Percentiles rank a stretch among this genome's conserved stretches.
Conservation (phyloP, 1,284 basidiomycete species). For the Leccinum solheimii region DNA sequence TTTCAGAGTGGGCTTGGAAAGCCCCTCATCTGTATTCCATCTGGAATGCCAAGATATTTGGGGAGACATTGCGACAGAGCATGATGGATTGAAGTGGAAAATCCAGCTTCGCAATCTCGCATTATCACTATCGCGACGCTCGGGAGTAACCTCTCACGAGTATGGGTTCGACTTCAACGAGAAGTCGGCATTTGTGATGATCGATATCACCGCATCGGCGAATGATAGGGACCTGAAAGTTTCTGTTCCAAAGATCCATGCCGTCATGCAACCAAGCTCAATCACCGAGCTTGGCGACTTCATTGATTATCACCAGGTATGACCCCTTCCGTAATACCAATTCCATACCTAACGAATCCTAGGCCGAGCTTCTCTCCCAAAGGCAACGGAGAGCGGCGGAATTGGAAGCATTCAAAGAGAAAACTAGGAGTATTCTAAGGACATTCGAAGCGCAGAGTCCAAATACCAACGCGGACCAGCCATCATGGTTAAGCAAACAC, state of each 20-base stretch:
- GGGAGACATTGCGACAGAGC: constrained; percentile 54
- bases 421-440: constrained; percentile 67
- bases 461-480: constrained; percentile 40
- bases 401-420: constrained; percentile 80
- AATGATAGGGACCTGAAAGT: constrained; percentile 51
- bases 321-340: background rate
- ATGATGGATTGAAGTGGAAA: constrained; percentile 52
- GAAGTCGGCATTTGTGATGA: constrained; percentile 79
- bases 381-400: constrained; percentile 75
- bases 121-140: constrained; percentile 69
- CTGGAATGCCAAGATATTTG: constrained; percentile 74
- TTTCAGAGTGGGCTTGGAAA: constrained; percentile 75
- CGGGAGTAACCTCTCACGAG: constrained; percentile 35
- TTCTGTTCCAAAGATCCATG: constrained; percentile 74
- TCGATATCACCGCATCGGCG: constrained; percentile 56
- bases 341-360: constrained; percentile 16
- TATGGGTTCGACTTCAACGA: constrained; percentile 56
- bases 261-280: constrained; percentile 90
- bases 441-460: constrained; percentile 67
- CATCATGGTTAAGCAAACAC: constrained; percentile 67
- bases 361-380: constrained; percentile 74
- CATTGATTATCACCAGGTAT: constrained; percentile 77
- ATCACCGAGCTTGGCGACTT: constrained; percentile 87
- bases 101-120: constrained; percentile 68
- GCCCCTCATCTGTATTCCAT: constrained; percentile 66